phyloP scores from a whole-genome alignment of 768 basidiomycete genomes.

The Agrocybe chaxingu region DNA sequence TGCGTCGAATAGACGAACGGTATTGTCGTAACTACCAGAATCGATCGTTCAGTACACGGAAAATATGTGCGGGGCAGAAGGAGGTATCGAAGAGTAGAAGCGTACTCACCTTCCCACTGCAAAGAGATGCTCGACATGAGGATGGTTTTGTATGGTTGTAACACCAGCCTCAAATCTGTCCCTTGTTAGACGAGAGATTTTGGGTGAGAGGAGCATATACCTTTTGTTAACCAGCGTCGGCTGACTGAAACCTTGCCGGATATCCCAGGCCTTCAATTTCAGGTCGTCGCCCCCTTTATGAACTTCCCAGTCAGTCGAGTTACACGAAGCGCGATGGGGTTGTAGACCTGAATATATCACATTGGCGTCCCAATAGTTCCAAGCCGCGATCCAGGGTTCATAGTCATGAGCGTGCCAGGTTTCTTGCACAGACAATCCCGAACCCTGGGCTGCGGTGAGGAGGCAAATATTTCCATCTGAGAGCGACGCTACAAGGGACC shows the following conservation, averaged over 20 bases:
- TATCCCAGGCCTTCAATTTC: constrained; percentile 88
- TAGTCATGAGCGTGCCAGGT: constrained; percentile 89
- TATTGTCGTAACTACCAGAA: constrained; percentile 71
- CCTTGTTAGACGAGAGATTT: not conserved
- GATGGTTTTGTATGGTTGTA: constrained; percentile 85
- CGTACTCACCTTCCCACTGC: constrained; percentile 81
- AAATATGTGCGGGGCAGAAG: not conserved
- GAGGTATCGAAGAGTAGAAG: not conserved
- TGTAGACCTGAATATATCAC: constrained; percentile 78
- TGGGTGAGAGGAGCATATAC: constrained; percentile 28
- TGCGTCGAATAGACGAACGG: constrained; percentile 78
- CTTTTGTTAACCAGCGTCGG: constrained; percentile 74
- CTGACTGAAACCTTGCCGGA: constrained; percentile 54
- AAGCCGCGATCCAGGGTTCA: constrained; percentile 93
- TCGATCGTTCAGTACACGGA: not conserved
- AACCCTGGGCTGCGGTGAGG: constrained; percentile 44
- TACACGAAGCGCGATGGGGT: not conserved
- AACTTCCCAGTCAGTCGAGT: not conserved
- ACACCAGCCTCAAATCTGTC: constrained; percentile 88
- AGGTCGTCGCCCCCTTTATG: constrained; percentile 87
- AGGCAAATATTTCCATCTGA: constrained; percentile 78
- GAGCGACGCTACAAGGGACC: constrained; percentile 72
- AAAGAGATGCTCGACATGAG: constrained; percentile 72
- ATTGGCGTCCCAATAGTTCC: constrained; percentile 82
- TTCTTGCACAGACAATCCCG: constrained; percentile 41